A percentile compares a stretch with the other conserved stretches of the same genome.
phyloP scores from a whole-genome alignment of 176 grass and related monocot genomes.

The Cenchrus purpureus region DNA sequence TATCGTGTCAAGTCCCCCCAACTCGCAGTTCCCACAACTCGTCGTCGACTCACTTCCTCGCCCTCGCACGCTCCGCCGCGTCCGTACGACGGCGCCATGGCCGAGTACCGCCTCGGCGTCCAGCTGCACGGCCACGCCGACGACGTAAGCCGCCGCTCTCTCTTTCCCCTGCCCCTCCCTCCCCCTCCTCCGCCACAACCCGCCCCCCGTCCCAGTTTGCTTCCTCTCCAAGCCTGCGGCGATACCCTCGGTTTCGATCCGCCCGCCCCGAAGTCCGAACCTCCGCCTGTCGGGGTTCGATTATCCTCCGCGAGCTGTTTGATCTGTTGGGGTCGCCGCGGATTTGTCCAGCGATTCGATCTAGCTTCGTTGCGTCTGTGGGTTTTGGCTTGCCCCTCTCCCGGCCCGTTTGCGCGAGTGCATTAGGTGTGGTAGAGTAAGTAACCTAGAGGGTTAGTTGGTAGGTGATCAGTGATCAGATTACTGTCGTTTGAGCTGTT shows the following conservation, averaged over 20 bases:
- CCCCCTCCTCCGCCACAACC: background rate
- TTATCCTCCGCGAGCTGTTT: too few species aligned
- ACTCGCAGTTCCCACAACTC: constrained; percentile 15
- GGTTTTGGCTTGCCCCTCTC: constrained; percentile 8
- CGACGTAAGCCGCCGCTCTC: constrained; percentile 59
- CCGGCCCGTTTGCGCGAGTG: background rate
- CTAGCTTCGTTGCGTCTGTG: background rate
- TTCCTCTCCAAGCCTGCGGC: constrained; percentile 42
- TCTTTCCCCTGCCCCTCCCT: background rate
- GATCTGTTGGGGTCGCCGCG: background rate
- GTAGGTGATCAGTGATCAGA: background rate
- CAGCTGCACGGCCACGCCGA: constrained; percentile 82
- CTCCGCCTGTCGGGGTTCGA: background rate
- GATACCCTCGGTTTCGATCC: constrained; percentile 31
- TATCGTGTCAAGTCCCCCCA: background rate
- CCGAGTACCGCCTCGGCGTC: constrained; percentile 69
- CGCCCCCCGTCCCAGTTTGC: constrained; percentile 34
- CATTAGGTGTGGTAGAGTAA: background rate
- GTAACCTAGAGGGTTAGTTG: background rate
- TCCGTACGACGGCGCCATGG: constrained; percentile 40
- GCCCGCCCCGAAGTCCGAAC: background rate
- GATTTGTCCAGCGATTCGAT: constrained; percentile 24
- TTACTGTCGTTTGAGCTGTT: background rate
- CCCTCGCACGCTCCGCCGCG: constrained; percentile 21
- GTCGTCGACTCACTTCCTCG: constrained; percentile 11